Evolutionary conservation across 176 grass and related monocot genomes (phyloP).

Genomic region (Pontederia crassipes): DNA sequence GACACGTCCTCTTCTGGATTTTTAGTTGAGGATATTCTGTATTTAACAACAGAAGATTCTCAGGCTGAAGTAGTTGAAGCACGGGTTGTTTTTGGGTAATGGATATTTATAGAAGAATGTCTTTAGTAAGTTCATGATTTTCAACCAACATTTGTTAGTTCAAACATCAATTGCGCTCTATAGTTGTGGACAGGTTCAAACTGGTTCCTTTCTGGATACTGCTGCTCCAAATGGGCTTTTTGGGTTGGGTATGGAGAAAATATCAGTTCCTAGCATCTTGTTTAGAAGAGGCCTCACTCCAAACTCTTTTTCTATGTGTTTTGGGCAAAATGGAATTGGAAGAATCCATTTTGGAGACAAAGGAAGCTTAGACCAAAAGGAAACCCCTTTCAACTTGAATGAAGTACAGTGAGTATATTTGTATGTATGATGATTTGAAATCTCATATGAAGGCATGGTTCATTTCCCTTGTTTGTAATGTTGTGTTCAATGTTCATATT

Average conservation of each 20-base stretch:
- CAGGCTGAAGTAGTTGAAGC: conserved; percentile 43
- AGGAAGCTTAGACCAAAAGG: conserved; percentile 56
- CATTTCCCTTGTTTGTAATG: no score
- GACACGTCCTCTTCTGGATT: conserved; percentile 59
- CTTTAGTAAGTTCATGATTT: not conserved
- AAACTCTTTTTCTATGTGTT: conserved; percentile 89
- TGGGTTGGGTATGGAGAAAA: conserved; percentile 53
- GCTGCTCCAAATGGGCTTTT: conserved; percentile 78
- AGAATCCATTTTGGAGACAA: conserved; percentile 76
- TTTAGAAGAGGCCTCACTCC: conserved; percentile 41
- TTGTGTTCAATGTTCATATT: not conserved
- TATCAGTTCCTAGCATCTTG: conserved; percentile 65
- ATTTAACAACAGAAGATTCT: conserved; percentile 47
- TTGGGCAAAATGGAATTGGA: conserved; percentile 56
- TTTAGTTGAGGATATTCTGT: conserved; percentile 61
- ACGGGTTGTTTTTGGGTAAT: conserved; percentile 69
- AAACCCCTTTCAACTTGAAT: conserved; percentile 36
- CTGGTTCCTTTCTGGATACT: conserved; percentile 51
- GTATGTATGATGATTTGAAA: no score
- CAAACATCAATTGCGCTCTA: not conserved
- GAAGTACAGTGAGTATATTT: no score
- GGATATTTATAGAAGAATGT: not conserved
- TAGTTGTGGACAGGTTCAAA: conserved; percentile 74
- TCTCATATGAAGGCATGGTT: no score
- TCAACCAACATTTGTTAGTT: not conserved